phyloP scores from a whole-genome alignment of 2,329 filamentous ascomycete species.

The Acarospora socialis region DNA sequence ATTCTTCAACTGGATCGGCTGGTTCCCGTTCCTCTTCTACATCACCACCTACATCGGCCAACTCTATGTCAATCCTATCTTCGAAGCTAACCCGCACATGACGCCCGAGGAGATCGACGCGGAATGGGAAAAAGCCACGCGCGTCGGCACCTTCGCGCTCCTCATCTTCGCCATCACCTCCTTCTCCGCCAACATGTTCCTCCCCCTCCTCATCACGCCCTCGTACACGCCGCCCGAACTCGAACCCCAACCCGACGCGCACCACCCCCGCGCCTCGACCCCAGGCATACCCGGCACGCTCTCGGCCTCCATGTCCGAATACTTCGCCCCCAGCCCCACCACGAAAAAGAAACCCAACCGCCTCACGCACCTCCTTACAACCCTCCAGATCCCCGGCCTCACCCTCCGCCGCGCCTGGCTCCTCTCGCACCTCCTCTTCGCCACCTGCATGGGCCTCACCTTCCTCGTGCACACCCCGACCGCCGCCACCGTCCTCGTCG shows the following conservation, averaged over 20 bases:
- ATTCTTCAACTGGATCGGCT: conserved; percentile 83
- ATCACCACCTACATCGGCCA: conserved; percentile 88
- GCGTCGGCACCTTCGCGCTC: conserved; percentile 77
- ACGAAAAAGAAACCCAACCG: conserved; percentile 9
- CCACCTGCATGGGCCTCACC: conserved; percentile 66
- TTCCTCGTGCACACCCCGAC: conserved; percentile 60
- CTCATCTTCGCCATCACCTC: conserved; percentile 80
- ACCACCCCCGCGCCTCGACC: conserved; percentile 25
- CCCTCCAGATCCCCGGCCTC: conserved; percentile 63
- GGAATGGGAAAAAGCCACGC: conserved; percentile 72
- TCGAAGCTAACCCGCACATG: conserved; percentile 65
- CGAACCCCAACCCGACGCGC: conserved; percentile 14
- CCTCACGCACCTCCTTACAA: conserved; percentile 34
- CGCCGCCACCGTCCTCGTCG: conserved; percentile 63
- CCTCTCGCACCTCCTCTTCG: conserved; percentile 69
- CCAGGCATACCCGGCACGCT: conserved; percentile 9
- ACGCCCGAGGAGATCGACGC: conserved; percentile 59
- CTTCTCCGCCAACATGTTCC: conserved; percentile 62
- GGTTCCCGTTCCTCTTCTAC: conserved; percentile 93
- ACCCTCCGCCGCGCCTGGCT: conserved; percentile 85
- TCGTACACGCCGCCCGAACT: conserved; percentile 43
- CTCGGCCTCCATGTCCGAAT: conserved; percentile 8
- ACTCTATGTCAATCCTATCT: conserved; percentile 74
- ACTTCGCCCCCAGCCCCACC: conserved; percentile 5
- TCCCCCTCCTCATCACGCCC: conserved; percentile 75